Base-by-base conservation (phyloP, 73 alveolate genomes). In the Paramecium octaurelia region DNA sequence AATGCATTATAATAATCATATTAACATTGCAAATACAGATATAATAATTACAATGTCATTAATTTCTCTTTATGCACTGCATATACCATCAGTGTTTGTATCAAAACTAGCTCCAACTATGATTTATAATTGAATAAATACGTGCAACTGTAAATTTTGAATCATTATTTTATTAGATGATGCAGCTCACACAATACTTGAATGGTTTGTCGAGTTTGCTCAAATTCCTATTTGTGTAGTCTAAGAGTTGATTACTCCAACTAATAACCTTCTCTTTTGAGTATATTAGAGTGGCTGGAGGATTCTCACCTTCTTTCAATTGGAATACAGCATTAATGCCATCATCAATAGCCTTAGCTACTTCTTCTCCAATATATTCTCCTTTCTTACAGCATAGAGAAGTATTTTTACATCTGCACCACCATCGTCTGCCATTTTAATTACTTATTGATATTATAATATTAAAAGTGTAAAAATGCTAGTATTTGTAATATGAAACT, bases 241-340 rank as follows among this genome's bases (percentile, higher is more conserved):
- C 98, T 84, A 95, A 89, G 70, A 95, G 86, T 86, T 95, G 92
- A 85, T 92, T 64, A 86, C 96, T 93, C 98, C 98, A 95, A 23
- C 76, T 59, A 73, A 90, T 95, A 44, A 95, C 98, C 90, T 95
- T 95, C 18, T 95, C 98, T 71, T 95, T 95, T 36, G 88, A 86
- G 86, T 95, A 95, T 35, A 88, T 93, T 84, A 93, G 40, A 36
- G 92, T 68, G 9, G 58, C 90, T 89, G 90, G 88, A 35, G 96
- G 94, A 14, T 84, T 27, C 46, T 89, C 92, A 6, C 71, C 71
- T 27, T 88, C 92, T 46, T 71, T 89, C 24, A 89, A 36, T 35
- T 83, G 59, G 44, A 89, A 89, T 23, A 89, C 94, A 36, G 75
- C 86, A 70, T 23, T 70, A 11, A 89, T 71, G 8, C 58, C 91